Evolutionary conservation across 306 rosid species (phyloP).

Genomic region (Purshia tridentata): DNA sequence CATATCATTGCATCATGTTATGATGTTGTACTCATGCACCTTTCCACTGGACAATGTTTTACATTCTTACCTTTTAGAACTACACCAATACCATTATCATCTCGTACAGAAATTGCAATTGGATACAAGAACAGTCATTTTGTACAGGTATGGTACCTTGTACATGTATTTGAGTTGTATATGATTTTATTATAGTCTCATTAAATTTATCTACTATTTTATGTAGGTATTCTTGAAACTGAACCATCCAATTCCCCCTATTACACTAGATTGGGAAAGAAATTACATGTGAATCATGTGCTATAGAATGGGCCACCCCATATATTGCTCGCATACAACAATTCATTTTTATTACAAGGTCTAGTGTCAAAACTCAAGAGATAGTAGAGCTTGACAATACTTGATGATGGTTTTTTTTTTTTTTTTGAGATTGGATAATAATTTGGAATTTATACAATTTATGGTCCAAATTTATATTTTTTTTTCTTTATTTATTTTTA

Average conservation of each 20-base stretch:
- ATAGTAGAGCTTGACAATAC: too few relatives aligned
- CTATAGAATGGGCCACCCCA: background rate
- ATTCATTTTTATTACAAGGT: background rate
- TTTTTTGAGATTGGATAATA: too few relatives aligned
- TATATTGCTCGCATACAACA: background rate
- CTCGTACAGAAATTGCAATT: too few relatives aligned
- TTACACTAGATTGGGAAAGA: background rate
- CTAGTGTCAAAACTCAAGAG: too few relatives aligned
- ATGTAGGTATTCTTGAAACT: background rate
- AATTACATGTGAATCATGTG: background rate
- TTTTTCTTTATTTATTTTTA: too few relatives aligned
- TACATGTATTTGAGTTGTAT: background rate
- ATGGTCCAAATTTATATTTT: too few relatives aligned
- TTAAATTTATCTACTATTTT: background rate
- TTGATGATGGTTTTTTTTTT: too few relatives aligned
- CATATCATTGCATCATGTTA: slow-evolving; percentile 9
- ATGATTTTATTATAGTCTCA: background rate
- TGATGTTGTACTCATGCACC: background rate
- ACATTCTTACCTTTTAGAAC: background rate
- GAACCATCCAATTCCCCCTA: background rate
- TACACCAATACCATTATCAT: background rate
- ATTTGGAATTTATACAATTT: too few relatives aligned
- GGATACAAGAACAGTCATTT: too few relatives aligned
- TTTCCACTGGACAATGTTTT: background rate
- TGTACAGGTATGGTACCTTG: background rate